Conservation (phyloP, 2,329 filamentous ascomycete genomes). For the Alternaria novae-zelandiae region DNA sequence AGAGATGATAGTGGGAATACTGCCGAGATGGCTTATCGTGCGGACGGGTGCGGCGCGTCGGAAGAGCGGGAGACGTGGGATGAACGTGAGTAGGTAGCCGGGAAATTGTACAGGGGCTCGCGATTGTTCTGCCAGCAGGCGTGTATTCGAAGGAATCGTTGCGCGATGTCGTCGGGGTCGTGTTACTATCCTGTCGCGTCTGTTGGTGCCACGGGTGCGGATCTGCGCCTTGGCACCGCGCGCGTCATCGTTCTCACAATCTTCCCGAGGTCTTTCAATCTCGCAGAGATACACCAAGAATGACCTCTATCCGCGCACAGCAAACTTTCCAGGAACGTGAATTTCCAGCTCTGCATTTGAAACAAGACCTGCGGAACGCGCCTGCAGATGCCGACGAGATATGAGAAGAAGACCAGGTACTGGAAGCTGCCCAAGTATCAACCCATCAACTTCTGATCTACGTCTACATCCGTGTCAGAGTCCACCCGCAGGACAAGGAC, state of each 20-base stretch:
- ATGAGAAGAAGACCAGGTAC: background rate
- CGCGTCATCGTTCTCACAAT: background rate
- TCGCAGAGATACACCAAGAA: no score
- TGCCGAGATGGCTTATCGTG: background rate
- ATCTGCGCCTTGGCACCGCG: background rate
- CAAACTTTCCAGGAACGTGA: background rate
- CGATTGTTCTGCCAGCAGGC: background rate
- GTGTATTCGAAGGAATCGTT: background rate
- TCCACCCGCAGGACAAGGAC: background rate
- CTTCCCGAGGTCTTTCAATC: background rate
- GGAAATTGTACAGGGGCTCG: background rate
- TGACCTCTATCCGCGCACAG: background rate
- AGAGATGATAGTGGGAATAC: background rate
- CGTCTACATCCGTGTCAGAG: background rate
- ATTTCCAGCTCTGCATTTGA: background rate
- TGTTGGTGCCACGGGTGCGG: background rate
- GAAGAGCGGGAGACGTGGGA: background rate
- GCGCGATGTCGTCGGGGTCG: background rate
- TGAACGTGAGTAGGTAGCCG: background rate
- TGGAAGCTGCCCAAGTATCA: background rate
- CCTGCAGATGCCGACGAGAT: background rate
- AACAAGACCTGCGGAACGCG: background rate
- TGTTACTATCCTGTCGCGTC: background rate
- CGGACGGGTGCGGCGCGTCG: background rate
- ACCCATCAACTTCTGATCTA: background rate